phyloP scores from a whole-genome alignment of 164 flowering plant genomes.

The grape (Vitis vinifera) region DNA sequence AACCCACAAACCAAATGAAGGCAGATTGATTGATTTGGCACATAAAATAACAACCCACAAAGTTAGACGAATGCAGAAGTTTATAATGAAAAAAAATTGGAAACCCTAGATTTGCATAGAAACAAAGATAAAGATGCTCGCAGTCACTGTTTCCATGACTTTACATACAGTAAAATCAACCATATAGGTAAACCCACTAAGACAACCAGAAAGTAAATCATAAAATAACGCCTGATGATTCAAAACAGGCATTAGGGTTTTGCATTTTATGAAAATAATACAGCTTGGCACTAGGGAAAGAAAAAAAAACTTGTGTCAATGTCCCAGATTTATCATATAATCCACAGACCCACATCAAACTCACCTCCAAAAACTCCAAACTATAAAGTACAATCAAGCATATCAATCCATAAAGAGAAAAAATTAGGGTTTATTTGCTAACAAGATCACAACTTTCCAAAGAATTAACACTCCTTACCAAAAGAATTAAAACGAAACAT shows the following conservation, averaged over 20 bases:
- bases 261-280: not conserved
- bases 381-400: not conserved
- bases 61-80: conserved; percentile 3
- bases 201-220: conserved; percentile 7
- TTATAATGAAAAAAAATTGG: not conserved
- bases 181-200: not conserved
- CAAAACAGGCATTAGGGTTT: conserved; percentile 25
- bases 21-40: not conserved
- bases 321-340: not conserved
- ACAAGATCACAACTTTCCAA: conserved; percentile 7
- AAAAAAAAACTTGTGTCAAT: not conserved
- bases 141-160: not conserved
- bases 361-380: not conserved
- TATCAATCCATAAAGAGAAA: conserved; percentile 1
- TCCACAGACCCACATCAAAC: conserved; percentile 13
- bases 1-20: not conserved
- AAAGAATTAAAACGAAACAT: not conserved
- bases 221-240: not conserved
- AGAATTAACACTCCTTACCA: conserved; percentile 1
- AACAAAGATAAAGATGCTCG: conserved; percentile 4
- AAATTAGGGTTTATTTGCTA: conserved; percentile 20
- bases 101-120: conserved; percentile 29
- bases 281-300: not conserved
- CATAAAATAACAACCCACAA: conserved; percentile 26
- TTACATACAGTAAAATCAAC: conserved; percentile 5